Evolutionary conservation across 345 rosid genomes (phyloP).

Genomic region (Populus deltoides): DNA sequence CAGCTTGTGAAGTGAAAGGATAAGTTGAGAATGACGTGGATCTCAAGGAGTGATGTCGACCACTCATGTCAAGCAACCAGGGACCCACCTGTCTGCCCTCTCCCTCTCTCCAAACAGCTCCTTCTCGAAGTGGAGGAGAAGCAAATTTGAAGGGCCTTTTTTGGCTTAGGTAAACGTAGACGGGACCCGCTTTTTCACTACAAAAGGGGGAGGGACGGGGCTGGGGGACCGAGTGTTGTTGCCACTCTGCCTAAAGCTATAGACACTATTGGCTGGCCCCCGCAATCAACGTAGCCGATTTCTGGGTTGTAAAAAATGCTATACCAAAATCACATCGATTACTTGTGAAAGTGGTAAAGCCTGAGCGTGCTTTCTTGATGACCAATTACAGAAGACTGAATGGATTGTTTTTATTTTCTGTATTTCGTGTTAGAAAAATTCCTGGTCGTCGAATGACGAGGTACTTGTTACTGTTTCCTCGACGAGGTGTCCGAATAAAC

Average conservation of each 20-base stretch:
- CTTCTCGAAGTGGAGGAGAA: constrained; percentile 4
- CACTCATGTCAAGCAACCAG: constrained; percentile 25
- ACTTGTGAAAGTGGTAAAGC: constrained; percentile 18
- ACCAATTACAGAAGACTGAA: neutral
- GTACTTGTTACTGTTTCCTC: neutral
- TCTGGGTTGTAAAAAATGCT: neutral
- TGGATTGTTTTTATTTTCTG: neutral
- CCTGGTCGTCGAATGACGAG: neutral
- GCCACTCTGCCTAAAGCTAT: neutral
- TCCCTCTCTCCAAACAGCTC: neutral
- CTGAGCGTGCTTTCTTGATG: neutral
- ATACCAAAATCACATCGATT: neutral
- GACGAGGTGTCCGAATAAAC: neutral
- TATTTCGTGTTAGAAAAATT: neutral
- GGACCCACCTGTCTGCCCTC: constrained; percentile 35
- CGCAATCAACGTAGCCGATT: constrained; percentile 45
- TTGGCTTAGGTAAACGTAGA: too few species aligned
- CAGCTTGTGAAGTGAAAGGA: constrained; percentile 3
- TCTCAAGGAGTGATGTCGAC: constrained; percentile 40
- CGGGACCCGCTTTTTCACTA: neutral
- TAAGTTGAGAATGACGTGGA: constrained; percentile 48
- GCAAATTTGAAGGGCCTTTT: neutral
- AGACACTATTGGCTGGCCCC: constrained; percentile 1
- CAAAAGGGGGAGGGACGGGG: neutral
- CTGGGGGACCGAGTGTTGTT: neutral